A percentile compares a stretch with the other conserved stretches of the same genome.
phyloP scores from a whole-genome alignment of 148 eudicot genomes.

The Rhododendron simsii region DNA sequence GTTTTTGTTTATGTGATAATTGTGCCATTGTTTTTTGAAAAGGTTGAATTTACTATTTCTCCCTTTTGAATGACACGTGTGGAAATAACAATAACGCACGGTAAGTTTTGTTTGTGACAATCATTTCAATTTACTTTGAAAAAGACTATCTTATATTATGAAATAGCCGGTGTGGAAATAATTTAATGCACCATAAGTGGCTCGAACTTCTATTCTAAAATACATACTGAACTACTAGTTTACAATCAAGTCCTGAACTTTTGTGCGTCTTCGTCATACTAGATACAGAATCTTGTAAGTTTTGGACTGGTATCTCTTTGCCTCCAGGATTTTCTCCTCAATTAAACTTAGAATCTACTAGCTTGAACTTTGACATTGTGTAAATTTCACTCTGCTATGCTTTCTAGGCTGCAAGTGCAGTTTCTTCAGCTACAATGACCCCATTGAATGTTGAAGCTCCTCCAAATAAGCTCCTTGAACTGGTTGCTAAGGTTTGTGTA shows the following conservation, averaged over 20 bases:
- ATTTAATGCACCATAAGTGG: background rate
- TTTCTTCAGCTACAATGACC: conserved; percentile 88
- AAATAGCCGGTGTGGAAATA: background rate
- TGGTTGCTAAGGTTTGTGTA: conserved; percentile 70
- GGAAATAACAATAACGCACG: background rate
- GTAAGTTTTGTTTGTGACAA: no score
- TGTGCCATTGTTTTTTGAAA: background rate
- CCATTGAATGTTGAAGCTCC: conserved; percentile 72
- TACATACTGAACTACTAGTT: background rate
- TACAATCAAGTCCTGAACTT: background rate
- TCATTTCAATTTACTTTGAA: background rate
- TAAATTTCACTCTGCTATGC: background rate
- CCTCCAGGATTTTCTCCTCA: background rate
- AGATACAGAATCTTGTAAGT: background rate
- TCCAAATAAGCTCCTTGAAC: conserved; percentile 70
- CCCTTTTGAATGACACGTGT: background rate
- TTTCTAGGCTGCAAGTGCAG: conserved; percentile 71
- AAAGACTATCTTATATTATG: background rate
- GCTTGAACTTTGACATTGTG: conserved; percentile 2
- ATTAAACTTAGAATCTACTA: background rate
- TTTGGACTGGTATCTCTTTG: background rate
- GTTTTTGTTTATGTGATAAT: background rate
- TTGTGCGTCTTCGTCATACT: background rate
- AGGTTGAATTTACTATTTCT: no score
- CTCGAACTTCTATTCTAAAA: background rate